Percentiles rank a stretch among this genome's conserved stretches.
These are phyloP conservation scores for Ogataea polymorpha DNA, from an alignment of 805 yeast genomes.

Conservation along the genomic window DNA sequence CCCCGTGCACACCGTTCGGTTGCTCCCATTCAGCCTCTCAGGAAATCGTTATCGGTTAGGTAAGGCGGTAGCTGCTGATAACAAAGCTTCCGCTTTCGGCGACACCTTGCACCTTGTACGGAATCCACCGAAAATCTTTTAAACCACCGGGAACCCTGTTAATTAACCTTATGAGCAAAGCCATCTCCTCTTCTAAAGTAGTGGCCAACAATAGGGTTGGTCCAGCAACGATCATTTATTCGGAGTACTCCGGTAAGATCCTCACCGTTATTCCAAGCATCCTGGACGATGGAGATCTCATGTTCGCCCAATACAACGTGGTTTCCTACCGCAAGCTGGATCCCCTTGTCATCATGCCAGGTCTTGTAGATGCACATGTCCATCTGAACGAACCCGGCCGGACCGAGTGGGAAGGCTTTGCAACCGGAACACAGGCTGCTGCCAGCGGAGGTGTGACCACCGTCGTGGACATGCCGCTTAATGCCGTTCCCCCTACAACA, in stretches of 20 bases:
- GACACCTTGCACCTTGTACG: slow-evolving; percentile 7
- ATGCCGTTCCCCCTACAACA: slow-evolving; percentile 95
- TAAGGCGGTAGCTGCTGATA: slow-evolving; percentile 1
- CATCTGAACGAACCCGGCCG: slow-evolving; percentile 97
- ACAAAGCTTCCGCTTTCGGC: slow-evolving; percentile 3
- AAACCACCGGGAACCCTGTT: neutral
- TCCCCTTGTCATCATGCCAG: slow-evolving; percentile 75
- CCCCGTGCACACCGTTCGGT: neutral
- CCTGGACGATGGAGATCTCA: slow-evolving; percentile 37
- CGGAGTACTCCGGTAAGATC: slow-evolving; percentile 56
- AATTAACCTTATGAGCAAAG: slow-evolving; percentile 47
- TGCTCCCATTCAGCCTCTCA: neutral
- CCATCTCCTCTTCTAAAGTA: slow-evolving; percentile 59
- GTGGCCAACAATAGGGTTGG: slow-evolving; percentile 43
- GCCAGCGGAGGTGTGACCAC: slow-evolving; percentile 97
- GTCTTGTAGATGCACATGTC: slow-evolving; percentile 90
- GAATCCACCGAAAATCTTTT: slow-evolving; percentile 6
- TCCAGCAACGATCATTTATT: slow-evolving; percentile 67
- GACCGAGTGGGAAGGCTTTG: slow-evolving; percentile 98
- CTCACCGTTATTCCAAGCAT: slow-evolving; percentile 45
- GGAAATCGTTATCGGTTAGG: neutral
- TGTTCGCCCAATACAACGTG: slow-evolving; percentile 41
- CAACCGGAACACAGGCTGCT: slow-evolving; percentile 92
- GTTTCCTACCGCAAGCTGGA: slow-evolving; percentile 50
- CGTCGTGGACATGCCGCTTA: slow-evolving; percentile 92